phyloP scores from a whole-genome alignment of 306 rosid species.

The Delonix regia region DNA sequence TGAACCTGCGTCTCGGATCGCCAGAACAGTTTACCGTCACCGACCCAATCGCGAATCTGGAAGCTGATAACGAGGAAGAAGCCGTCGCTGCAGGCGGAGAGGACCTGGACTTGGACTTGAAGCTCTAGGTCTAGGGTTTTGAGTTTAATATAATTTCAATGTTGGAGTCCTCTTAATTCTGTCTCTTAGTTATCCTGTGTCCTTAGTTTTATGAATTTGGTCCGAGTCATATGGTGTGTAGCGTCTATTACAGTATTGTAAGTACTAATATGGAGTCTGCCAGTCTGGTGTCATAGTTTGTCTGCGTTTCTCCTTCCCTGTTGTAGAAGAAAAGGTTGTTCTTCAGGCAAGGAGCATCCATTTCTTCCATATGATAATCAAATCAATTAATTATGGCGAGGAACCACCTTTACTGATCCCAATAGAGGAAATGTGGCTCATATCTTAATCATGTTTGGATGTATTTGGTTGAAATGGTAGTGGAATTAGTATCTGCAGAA shows the following conservation, averaged over 20 bases:
- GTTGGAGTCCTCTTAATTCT: not conserved
- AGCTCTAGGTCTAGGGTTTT: not conserved
- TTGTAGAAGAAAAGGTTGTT: not conserved
- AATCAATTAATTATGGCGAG: not conserved
- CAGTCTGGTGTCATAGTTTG: not conserved
- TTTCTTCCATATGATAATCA: no score
- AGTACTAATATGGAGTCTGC: not conserved
- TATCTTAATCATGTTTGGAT: not conserved
- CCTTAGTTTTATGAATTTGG: not conserved
- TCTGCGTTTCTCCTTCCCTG: not conserved
- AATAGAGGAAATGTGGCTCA: not conserved
- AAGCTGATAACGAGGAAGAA: no score
- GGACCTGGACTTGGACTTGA: not conserved
- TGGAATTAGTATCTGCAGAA: not conserved
- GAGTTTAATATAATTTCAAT: not conserved
- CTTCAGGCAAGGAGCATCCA: no score
- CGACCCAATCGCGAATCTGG: not conserved
- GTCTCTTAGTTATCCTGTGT: not conserved
- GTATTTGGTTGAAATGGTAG: not conserved
- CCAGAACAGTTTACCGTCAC: not conserved
- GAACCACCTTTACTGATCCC: not conserved
- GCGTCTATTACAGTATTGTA: not conserved
- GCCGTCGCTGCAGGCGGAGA: no score
- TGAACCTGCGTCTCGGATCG: not conserved
- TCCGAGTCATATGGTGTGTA: not conserved